phyloP scores from a whole-genome alignment of 116 monocot species.

The Iris pallida region DNA sequence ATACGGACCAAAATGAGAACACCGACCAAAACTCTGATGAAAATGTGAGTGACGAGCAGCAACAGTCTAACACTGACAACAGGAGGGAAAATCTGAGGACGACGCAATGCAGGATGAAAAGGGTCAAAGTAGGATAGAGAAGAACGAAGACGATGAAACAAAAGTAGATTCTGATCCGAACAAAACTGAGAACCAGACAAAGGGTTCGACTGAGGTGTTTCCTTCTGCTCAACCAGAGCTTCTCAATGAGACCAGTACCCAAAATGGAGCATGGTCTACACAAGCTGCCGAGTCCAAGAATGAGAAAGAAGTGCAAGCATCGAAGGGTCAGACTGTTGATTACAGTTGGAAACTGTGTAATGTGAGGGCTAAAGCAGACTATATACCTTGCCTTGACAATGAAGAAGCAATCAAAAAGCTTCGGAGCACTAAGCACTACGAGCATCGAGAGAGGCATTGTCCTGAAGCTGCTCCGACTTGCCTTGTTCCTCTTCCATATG shows the following conservation, averaged over 20 bases:
- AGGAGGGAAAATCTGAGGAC: slow-evolving; percentile 19
- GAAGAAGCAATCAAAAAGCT: slow-evolving; percentile 63
- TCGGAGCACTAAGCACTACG: slow-evolving; percentile 65
- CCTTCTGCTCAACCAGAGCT: slow-evolving; percentile 73
- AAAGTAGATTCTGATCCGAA: slow-evolving; percentile 18
- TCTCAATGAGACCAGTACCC: slow-evolving; percentile 68
- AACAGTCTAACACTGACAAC: slow-evolving; percentile 11
- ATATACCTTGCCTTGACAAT: slow-evolving; percentile 96
- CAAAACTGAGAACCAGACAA: slow-evolving; percentile 18
- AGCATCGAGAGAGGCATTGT: slow-evolving; percentile 96
- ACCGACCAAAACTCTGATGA: slow-evolving; percentile 20
- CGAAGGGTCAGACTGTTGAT: slow-evolving; percentile 18
- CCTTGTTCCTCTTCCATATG: slow-evolving; percentile 76
- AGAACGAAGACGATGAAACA: slow-evolving; percentile 25
- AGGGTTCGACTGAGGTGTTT: slow-evolving; percentile 33
- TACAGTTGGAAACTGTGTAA: slow-evolving; percentile 89
- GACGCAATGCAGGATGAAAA: slow-evolving; percentile 20
- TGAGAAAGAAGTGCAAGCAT: slow-evolving; percentile 63
- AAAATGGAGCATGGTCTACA: slow-evolving; percentile 67
- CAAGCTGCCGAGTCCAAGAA: slow-evolving; percentile 83
- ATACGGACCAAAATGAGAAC: slow-evolving; percentile 5
- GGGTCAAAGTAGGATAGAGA: slow-evolving; percentile 20
- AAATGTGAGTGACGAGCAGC: slow-evolving; percentile 17
- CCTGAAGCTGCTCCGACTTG: slow-evolving; percentile 73
- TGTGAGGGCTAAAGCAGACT: slow-evolving; percentile 59